Evolutionary conservation across 768 basidiomycete genomes (phyloP).

Genomic region (Boletus edulis): DNA sequence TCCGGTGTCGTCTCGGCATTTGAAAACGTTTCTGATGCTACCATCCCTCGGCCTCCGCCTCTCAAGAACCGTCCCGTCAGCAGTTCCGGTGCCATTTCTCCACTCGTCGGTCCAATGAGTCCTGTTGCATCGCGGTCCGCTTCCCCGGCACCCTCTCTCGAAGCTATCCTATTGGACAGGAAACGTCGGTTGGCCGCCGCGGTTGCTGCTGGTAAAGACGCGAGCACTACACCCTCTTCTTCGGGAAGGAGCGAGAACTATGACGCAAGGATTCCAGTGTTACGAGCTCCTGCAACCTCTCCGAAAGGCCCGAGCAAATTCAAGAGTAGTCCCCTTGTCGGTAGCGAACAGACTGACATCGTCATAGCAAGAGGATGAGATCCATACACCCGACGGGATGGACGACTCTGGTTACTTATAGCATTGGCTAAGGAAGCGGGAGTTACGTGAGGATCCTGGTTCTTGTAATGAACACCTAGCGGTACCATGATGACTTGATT

Average conservation of each 20-base stretch:
- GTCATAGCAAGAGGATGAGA: constrained; percentile 40
- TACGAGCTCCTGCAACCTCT: constrained; percentile 15
- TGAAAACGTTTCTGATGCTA: not conserved
- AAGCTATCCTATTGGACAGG: constrained; percentile 65
- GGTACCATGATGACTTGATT: not conserved
- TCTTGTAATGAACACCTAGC: not conserved
- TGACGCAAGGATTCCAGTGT: constrained; percentile 10
- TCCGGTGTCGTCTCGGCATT: not conserved
- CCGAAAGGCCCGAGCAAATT: constrained; percentile 55
- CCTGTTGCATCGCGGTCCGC: constrained; percentile 31
- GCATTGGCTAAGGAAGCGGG: not conserved
- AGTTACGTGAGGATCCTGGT: not conserved
- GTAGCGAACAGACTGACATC: constrained; percentile 40
- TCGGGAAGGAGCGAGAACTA: constrained; percentile 12
- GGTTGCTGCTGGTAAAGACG: constrained; percentile 17
- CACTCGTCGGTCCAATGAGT: constrained; percentile 13
- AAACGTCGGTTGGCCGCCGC: constrained; percentile 48
- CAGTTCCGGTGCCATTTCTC: constrained; percentile 6
- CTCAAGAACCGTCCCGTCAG: constrained; percentile 18
- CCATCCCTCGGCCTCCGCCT: not conserved
- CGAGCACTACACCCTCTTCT: not conserved
- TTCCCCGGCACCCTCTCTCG: constrained; percentile 58
- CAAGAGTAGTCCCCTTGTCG: constrained; percentile 71
- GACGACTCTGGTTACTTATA: constrained; percentile 30
- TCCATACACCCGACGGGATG: constrained; percentile 35